A percentile compares a stretch with the other conserved stretches of the same genome.
Conservation (phyloP, 352 stramenopile species). For the Globisporangium barbulae region DNA sequence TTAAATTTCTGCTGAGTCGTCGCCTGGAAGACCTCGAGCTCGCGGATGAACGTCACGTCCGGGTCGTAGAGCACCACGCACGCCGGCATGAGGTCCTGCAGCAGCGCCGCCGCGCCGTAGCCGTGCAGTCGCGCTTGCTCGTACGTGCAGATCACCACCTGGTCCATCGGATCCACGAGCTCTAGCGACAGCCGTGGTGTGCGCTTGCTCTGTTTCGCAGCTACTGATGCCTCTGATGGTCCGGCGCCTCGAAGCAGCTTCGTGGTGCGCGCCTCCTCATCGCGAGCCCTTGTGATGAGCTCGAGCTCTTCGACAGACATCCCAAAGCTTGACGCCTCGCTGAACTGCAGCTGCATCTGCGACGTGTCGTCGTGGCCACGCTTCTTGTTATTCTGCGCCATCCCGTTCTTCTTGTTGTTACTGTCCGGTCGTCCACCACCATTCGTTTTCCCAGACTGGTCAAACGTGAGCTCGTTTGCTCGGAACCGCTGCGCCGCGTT, state of each 20-base stretch:
- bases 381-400: constrained; percentile 25
- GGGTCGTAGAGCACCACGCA: constrained; percentile 95
- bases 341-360: constrained; percentile 7
- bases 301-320: constrained; percentile 71
- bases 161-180: constrained; percentile 41
- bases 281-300: constrained; percentile 23
- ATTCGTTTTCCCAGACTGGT: constrained; percentile 8
- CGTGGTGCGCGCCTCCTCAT: constrained; percentile 20
- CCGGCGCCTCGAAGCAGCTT: constrained; percentile 13
- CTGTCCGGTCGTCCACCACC: not conserved
- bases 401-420: constrained; percentile 17
- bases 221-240: not conserved
- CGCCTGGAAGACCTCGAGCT: constrained; percentile 93
- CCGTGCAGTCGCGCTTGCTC: constrained; percentile 65
- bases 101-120: constrained; percentile 55
- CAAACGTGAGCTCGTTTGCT: constrained; percentile 37
- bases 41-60: constrained; percentile 93
- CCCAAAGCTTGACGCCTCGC: constrained; percentile 66
- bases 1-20: constrained; percentile 16
- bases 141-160: constrained; percentile 78
- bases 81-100: constrained; percentile 89
- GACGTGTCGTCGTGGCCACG: constrained; percentile 8
- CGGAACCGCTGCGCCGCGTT: constrained; percentile 48
- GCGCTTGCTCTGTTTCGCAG: not conserved
- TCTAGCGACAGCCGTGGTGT: constrained; percentile 47